Base-by-base conservation (phyloP, 805 yeast genomes). In the Zygoascus biomembranicola region DNA sequence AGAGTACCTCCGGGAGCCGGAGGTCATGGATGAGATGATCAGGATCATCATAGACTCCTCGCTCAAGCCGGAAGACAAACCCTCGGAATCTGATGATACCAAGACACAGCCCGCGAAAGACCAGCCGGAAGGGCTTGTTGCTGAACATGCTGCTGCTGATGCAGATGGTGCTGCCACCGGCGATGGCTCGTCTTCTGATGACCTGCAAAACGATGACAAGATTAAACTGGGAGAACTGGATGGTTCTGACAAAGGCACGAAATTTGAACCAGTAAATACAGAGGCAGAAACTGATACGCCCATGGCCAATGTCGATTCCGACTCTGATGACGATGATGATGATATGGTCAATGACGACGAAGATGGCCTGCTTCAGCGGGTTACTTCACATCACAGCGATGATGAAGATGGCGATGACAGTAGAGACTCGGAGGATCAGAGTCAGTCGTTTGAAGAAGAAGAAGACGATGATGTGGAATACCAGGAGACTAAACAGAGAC, bases 1-100 rank as follows among this genome's bases (percentile, higher is more conserved):
- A 42, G 94, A 89, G 62, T 84, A 84, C 62, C 73, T 94, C 52
- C 77, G 92, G 57, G 87, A 87, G 63, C 90, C 94, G 14, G 86
- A 82, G 51, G 80, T 88, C 14, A 67, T 92, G 55, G 77, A 74
- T 51, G 80, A 81, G 53, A 76, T 92, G 54, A 80, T 92, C 32
- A 20, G 50, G 11, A 39, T 49, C 35, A 44, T 62, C 32, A 59
- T 57, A 19, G 56, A 57, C 26, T 56, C 56, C 16, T 14, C 49
- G 11, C 50, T 49, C 5, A 51, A 47, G 16, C 52, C 51, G 48
- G 47, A 42, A 32, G 42, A 44, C 31, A 31, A 42, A 18, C 39
- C 39, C 2, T 11, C 39, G 13, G 39, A 35, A 13, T 11, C 10
- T 35, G 39, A 35, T 45, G 32, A 57, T 26, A 28, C 16, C 14